Conservation (phyloP, 768 basidiomycete genomes). For the Tulasnella sp. region DNA sequence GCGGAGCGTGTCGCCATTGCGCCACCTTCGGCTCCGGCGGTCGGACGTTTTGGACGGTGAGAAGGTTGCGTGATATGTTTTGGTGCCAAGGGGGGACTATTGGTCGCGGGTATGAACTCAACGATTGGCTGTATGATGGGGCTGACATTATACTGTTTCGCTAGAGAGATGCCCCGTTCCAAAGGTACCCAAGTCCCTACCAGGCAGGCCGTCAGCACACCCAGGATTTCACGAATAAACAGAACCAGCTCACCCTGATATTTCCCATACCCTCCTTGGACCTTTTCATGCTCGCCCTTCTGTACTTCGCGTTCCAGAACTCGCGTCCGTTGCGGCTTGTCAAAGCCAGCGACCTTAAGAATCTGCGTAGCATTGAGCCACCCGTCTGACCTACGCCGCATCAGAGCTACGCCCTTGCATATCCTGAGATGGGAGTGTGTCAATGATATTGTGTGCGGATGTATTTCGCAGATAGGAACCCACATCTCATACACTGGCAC, state of each 20-base stretch:
- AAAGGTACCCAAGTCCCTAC: constrained; percentile 98
- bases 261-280: constrained; percentile 98
- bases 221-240: neutral
- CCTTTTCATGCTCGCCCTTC: constrained; percentile 98
- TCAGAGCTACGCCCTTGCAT: constrained; percentile 92
- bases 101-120: constrained; percentile 77
- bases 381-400: constrained; percentile 90
- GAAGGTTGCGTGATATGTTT: constrained; percentile 84
- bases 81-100: constrained; percentile 86
- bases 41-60: constrained; percentile 27
- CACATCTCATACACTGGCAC: constrained; percentile 90
- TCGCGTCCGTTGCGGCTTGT: constrained; percentile 95
- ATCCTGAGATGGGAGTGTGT: constrained; percentile 44
- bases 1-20: constrained; percentile 10
- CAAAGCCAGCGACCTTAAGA: constrained; percentile 97
- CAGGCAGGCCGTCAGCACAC: neutral
- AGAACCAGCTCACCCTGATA: constrained; percentile 66
- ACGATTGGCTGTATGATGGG: constrained; percentile 79
- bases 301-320: constrained; percentile 97
- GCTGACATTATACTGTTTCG: constrained; percentile 91
- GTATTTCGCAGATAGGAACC: constrained; percentile 27
- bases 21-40: constrained; percentile 12
- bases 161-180: constrained; percentile 73
- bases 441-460: constrained; percentile 29
- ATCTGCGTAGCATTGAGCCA: constrained; percentile 99